Evolutionary conservation across 768 basidiomycete genomes (phyloP).

Genomic region (Leccinum disarticulatum): DNA sequence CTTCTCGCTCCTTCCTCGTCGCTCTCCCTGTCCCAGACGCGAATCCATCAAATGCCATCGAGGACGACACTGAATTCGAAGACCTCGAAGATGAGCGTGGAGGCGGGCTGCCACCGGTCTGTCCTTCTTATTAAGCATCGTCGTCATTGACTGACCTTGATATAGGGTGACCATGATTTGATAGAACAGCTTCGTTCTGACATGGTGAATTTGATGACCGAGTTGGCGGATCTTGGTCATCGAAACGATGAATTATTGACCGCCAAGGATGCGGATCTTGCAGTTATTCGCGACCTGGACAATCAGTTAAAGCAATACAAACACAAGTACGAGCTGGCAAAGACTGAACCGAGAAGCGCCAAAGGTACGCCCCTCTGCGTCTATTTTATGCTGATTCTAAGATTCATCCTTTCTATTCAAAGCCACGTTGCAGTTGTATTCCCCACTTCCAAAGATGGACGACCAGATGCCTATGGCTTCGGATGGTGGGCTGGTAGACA

Average conservation of each 20-base stretch:
- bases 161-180: constrained; percentile 59
- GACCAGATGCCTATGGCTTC: constrained; percentile 87
- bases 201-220: constrained; percentile 76
- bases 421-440: constrained; percentile 93
- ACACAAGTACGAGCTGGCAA: constrained; percentile 90
- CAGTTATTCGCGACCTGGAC: constrained; percentile 75
- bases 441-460: constrained; percentile 74
- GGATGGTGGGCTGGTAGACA: constrained; percentile 87
- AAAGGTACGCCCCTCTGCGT: constrained; percentile 60
- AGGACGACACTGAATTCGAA: constrained; percentile 53
- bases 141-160: constrained; percentile 10
- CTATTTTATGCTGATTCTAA: constrained; percentile 2
- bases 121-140: constrained; percentile 7
- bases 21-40: constrained; percentile 45
- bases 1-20: constrained; percentile 79
- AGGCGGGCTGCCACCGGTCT: constrained; percentile 39
- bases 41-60: constrained; percentile 34
- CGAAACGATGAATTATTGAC: constrained; percentile 89
- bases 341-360: constrained; percentile 90
- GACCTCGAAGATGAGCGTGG: constrained; percentile 62
- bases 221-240: constrained; percentile 76
- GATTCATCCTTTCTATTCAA: constrained; percentile 1
- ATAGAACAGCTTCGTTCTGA: constrained; percentile 82
- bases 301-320: constrained; percentile 87
- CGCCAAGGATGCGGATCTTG: constrained; percentile 81